A percentile compares a stretch with the other conserved stretches of the same genome.
These are phyloP conservation scores for Neonectria neomacrospora DNA, from an alignment of 2,329 filamentous ascomycete genomes.

Conservation along the genomic window DNA sequence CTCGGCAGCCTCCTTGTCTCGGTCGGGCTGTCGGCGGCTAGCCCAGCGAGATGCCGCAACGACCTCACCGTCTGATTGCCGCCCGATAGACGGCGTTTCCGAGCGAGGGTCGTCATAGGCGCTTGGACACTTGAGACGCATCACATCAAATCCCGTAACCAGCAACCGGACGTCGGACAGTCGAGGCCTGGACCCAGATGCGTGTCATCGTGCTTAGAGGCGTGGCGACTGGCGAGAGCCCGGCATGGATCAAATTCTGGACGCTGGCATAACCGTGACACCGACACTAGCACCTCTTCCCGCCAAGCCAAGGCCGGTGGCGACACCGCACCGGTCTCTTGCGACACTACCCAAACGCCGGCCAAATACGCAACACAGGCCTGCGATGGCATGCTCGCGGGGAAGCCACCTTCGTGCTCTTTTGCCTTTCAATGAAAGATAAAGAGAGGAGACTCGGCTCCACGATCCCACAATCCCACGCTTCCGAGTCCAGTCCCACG, in stretches of 20 bases:
- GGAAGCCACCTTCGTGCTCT: slow-evolving; percentile 38
- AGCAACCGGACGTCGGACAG: neutral
- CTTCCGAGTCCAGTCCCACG: neutral
- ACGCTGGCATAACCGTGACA: slow-evolving; percentile 7
- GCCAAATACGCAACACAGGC: slow-evolving; percentile 37
- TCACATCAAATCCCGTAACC: slow-evolving; percentile 1
- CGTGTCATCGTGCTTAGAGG: neutral
- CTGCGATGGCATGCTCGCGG: slow-evolving; percentile 43
- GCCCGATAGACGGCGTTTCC: slow-evolving; percentile 10
- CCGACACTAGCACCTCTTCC: neutral
- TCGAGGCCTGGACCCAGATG: slow-evolving; percentile 3
- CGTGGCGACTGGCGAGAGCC: neutral
- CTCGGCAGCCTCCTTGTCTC: slow-evolving; percentile 13
- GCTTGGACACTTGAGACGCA: neutral
- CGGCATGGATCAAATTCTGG: neutral
- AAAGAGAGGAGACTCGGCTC: slow-evolving; percentile 26
- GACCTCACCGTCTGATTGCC: slow-evolving; percentile 18
- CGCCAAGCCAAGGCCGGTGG: slow-evolving; percentile 23
- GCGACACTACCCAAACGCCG: slow-evolving; percentile 20
- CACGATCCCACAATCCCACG: slow-evolving; percentile 11
- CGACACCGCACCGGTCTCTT: slow-evolving; percentile 23
- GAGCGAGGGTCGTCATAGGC: neutral
- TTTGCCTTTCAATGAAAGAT: slow-evolving; percentile 29
- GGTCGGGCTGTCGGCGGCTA: slow-evolving; percentile 27
- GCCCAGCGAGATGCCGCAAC: neutral